Evolutionary conservation across 306 rosid species (phyloP), one percentile per base, ranked within the genome.

Genomic region (Rosa lucieae): DNA sequence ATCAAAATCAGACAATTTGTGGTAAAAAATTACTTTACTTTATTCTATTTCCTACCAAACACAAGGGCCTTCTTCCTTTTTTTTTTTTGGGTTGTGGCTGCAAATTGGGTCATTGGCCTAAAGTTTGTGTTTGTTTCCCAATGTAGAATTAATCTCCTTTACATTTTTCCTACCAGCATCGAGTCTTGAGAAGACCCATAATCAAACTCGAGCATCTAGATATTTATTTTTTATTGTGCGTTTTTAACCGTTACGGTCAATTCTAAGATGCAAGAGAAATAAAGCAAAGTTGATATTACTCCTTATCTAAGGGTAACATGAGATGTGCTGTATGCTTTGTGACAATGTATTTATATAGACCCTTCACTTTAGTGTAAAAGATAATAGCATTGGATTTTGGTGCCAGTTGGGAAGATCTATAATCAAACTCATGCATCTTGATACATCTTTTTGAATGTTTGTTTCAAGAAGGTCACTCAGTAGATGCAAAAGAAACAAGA

Each of bases 381-480:
- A 23, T 15, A 32, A 55, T 55, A 21, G 15, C 37, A 26, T 29
- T 62, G 15, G 35, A 62, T 26, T 62, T 7, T 10, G 18, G 18
- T 62, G 18, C 67, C 6, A 23, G 17, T 43, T 75, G 17, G 78
- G 55, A 77, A 79, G 61, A 8, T 62, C 62, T 23, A 39, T 70
- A 3, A 65, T 23, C 46, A 70, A 63, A 62, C 49, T 49, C 23
- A 48, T 82, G 94, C 97, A 86, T 94, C 94, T 86, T 70, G 97
- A 94, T 92, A 94, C 97, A 74, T 90, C 93, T 90, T 81, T 92
- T 85, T 88, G 89, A 88, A 91, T 92, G 84, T 67, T 86, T 82
- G 80, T 92, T 94, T 90, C 89, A 74, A 82, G 67, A 89, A 84
- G 97, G 98, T 74, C 96, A 88, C 94, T 77, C 56, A 62, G 63